These are phyloP conservation scores for Paramecium octaurelia DNA, from an alignment of 73 alveolate genomes.

Conservation along the genomic window DNA sequence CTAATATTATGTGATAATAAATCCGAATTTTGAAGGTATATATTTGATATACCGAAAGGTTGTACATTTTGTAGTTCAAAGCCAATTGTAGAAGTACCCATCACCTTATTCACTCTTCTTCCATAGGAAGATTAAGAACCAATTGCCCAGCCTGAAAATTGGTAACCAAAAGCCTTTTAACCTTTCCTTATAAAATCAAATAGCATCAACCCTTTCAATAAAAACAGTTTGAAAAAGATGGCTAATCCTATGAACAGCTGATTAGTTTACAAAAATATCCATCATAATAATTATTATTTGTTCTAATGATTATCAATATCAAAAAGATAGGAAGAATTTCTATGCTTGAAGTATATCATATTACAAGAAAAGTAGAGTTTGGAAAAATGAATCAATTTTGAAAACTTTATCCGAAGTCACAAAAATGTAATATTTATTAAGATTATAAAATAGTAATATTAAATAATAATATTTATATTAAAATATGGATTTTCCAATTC, in stretches of 20 bases:
- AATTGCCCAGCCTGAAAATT: background rate
- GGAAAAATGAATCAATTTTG: no score
- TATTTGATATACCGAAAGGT: background rate
- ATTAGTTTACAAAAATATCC: background rate
- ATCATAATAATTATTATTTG: no score
- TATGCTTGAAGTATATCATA: no score
- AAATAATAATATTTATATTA: no score
- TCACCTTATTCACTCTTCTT: background rate
- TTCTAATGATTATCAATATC: no score
- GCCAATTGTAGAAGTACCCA: background rate
- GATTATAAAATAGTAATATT: no score
- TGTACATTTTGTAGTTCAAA: background rate
- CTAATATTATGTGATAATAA: background rate
- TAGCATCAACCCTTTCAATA: background rate
- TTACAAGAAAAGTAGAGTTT: no score
- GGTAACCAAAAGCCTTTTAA: background rate
- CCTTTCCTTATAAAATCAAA: background rate
- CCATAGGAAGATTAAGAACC: background rate
- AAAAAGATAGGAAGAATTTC: no score
- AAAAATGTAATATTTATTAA: no score
- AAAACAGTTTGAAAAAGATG: background rate
- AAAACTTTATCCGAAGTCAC: no score
- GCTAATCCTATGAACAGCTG: background rate
- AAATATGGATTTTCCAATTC: no score
- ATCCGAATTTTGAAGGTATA: background rate